phyloP scores from a whole-genome alignment of 2,329 filamentous ascomycete genomes.

The Fonsecaea multimorphosa region DNA sequence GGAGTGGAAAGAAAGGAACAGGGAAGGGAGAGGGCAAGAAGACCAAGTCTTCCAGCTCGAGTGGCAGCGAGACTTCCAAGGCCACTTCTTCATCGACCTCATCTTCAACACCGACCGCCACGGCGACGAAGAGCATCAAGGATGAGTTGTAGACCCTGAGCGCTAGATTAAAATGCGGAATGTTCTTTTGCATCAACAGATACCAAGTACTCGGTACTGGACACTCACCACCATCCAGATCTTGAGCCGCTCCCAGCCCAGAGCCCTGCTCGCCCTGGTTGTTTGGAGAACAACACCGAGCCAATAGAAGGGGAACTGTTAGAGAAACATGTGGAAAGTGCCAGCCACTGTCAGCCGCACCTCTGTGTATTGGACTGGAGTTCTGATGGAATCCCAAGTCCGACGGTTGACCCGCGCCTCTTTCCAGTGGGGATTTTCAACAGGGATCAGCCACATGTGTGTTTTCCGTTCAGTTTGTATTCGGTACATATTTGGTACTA shows the following conservation, averaged over 20 bases:
- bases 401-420: not conserved
- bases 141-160: conserved; percentile 39
- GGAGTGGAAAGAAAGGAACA: conserved; percentile 39
- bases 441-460: not conserved
- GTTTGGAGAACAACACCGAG: not conserved
- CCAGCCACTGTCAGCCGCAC: not conserved
- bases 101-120: conserved; percentile 23
- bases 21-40: conserved; percentile 43
- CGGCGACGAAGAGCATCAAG: conserved; percentile 37
- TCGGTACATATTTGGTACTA: conserved; percentile 1
- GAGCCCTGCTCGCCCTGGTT: not conserved
- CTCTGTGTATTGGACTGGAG: not conserved
- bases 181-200: not conserved
- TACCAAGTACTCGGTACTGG: not conserved
- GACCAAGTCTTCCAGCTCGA: conserved; percentile 35
- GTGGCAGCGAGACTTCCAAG: conserved; percentile 21
- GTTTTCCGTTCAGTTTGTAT: not conserved
- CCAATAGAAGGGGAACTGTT: not conserved
- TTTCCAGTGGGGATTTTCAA: not conserved
- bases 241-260: not conserved
- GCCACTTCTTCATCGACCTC: conserved; percentile 7
- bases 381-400: conserved; percentile 2
- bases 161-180: not conserved
- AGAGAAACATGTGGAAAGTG: not conserved
- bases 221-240: not conserved